Evolutionary conservation across 139 green algal genomes (phyloP), one percentile per base, ranked within the genome.

Genomic region (Micromonas pusilla): DNA sequence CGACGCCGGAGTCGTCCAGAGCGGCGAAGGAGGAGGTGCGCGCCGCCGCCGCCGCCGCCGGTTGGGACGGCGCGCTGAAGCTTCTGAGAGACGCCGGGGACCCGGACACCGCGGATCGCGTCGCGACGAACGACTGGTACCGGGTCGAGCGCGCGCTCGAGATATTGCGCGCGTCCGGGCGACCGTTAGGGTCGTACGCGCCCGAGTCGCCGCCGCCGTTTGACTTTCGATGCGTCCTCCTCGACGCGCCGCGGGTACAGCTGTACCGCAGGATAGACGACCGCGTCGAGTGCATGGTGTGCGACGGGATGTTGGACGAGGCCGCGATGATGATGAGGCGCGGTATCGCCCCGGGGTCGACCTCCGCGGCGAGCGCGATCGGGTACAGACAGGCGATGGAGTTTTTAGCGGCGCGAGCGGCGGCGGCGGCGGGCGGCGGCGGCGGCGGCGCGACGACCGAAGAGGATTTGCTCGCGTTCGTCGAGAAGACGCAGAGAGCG

Each of bases 51-150:
- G 71, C 23, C 60, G n/a, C 5, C 71, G 52, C 5, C n/a, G 52
- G 28, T 13, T 78, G 53, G 30, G 30, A 4, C 52, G 72, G 3
- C 2, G 52, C 28, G 26, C 2, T 68, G 53, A 1, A 30, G 62
- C 36, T 21, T 3, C 62, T 79, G 21, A 25, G 13, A 21, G 57
- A 79, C 57, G 30, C 30, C 5, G 76, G 76, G 2, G 76, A 81
- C 52, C 36, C 65, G 65, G 76, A 76, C 19, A 81, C 65, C 39
- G 65, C 76, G 3, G 25, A 26, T 16, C 38, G 39, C 39, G 2
- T 81, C n/a, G 52, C 26, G 1, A 25, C 28, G 31, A 81, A 81
- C 66, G 76, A 81, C 28, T 81, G 66, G 52, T 81, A 76, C 64
- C 36, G 76, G 28, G 52, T 81, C 25, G 70, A 73, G 76, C 52